phyloP scores from a whole-genome alignment of 1,139 yeast genomes.

The Petasospora fabianii region DNA sequence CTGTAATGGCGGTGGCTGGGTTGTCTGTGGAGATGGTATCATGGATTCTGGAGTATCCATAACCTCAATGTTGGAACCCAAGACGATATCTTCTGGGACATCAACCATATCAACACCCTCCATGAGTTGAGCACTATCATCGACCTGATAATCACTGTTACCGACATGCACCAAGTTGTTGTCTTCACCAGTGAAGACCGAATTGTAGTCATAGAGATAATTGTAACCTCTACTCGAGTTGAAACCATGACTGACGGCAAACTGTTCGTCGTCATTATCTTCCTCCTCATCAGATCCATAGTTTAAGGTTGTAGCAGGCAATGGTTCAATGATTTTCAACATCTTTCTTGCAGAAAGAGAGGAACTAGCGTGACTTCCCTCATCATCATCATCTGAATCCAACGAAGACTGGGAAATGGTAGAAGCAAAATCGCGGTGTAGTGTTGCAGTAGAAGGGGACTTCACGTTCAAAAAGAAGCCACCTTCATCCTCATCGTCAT shows the following conservation, averaged over 20 bases:
- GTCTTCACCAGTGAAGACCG: constrained; percentile 65
- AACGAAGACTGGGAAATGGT: constrained; percentile 10
- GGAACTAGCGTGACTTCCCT: background rate
- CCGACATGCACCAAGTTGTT: constrained; percentile 28
- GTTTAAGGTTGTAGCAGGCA: constrained; percentile 81
- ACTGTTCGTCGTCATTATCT: constrained; percentile 50
- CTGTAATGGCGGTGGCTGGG: background rate
- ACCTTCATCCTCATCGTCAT: constrained; percentile 55
- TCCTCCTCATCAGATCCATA: constrained; percentile 75
- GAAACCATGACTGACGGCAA: constrained; percentile 73
- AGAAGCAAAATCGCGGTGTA: constrained; percentile 13
- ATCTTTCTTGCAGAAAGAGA: background rate
- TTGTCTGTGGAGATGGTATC: constrained; percentile 2
- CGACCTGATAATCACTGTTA: constrained; percentile 20
- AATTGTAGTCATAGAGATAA: constrained; percentile 82
- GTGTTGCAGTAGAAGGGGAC: constrained; percentile 39
- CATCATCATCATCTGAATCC: constrained; percentile 18
- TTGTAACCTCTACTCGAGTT: constrained; percentile 75
- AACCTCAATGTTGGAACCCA: constrained; percentile 25
- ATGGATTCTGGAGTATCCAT: constrained; percentile 10
- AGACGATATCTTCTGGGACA: constrained; percentile 35
- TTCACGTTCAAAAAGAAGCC: constrained; percentile 63
- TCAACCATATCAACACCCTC: constrained; percentile 37
- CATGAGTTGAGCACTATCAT: constrained; percentile 23
- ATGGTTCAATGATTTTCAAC: constrained; percentile 46